phyloP scores from a whole-genome alignment of 345 rosid species.

The Arabidopsis suecica region DNA sequence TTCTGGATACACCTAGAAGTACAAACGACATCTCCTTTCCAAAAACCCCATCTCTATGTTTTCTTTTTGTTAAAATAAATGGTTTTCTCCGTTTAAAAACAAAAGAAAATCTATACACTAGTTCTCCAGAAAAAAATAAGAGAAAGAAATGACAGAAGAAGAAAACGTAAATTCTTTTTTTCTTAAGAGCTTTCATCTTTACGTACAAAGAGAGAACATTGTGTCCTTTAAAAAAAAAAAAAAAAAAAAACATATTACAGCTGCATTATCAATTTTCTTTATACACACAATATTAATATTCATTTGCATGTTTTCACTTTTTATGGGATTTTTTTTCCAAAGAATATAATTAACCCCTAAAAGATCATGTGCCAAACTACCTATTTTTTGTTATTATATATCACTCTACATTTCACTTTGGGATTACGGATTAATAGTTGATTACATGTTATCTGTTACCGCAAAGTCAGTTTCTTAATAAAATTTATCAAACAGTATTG shows the following conservation, averaged over 20 bases:
- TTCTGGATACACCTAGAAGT: conserved; percentile 31
- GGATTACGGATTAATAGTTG: too few relatives aligned
- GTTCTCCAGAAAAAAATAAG: neutral
- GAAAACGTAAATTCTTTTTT: neutral
- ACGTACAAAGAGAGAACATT: neutral
- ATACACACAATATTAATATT: neutral
- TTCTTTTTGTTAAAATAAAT: neutral
- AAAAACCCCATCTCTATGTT: conserved; percentile 20
- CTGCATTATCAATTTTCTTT: neutral
- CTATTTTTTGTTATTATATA: too few relatives aligned
- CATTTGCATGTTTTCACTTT: neutral
- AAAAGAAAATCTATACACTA: neutral
- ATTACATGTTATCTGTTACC: neutral
- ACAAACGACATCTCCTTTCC: conserved; percentile 15
- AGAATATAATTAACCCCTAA: too few relatives aligned
- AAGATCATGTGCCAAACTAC: neutral
- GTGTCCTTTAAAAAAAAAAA: neutral
- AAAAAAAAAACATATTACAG: neutral
- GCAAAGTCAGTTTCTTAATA: neutral
- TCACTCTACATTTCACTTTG: neutral
- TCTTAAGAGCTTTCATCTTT: neutral
- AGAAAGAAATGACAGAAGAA: neutral
- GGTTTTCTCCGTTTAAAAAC: neutral
- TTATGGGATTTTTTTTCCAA: neutral
- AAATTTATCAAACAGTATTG: neutral